A percentile compares a stretch with the other conserved stretches of the same genome.
These are phyloP conservation scores for Leishmania lainsoni DNA, from an alignment of 208 protist species.

Conservation along the genomic window DNA sequence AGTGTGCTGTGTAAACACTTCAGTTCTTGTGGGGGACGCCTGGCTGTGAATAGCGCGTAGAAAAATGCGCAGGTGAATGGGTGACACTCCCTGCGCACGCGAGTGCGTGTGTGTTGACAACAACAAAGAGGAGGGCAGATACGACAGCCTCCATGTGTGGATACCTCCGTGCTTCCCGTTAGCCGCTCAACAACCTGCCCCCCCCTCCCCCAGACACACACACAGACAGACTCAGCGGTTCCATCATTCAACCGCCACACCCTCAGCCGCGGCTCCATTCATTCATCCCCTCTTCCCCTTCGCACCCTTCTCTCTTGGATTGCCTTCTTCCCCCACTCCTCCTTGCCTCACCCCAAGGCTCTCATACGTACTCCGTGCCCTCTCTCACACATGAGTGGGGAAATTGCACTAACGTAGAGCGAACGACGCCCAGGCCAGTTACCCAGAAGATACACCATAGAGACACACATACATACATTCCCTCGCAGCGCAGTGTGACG, in stretches of 20 bases:
- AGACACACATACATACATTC: background rate
- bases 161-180: background rate
- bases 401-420: background rate
- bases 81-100: too few relatives aligned
- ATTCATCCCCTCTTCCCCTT: too few relatives aligned
- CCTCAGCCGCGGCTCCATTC: background rate
- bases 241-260: too few relatives aligned
- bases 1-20: background rate
- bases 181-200: background rate
- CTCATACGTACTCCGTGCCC: background rate
- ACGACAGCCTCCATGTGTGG: background rate
- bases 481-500: background rate
- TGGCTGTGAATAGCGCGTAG: too few relatives aligned
- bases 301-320: background rate
- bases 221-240: background rate
- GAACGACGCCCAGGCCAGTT: background rate
- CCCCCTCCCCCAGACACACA: background rate
- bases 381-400: background rate
- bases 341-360: background rate
- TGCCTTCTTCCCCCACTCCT: background rate
- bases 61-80: too few relatives aligned
- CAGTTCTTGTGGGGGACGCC: background rate
- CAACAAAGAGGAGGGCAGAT: background rate
- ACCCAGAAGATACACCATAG: background rate
- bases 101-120: background rate